Evolutionary conservation across 345 rosid species (phyloP).

Genomic region (Dipteronia dyeriana): DNA sequence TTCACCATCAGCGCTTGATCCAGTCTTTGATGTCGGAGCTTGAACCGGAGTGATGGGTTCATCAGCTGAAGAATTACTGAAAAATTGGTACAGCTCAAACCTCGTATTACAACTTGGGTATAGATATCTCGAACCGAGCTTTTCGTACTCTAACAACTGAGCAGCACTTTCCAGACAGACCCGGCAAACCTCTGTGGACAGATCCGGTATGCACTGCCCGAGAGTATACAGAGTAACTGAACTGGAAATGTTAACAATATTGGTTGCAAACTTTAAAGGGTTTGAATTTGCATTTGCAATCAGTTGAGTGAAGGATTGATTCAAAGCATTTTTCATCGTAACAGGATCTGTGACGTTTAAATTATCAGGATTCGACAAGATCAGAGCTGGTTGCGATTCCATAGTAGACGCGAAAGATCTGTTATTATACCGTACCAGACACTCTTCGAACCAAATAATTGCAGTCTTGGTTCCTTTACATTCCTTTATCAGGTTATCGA

Average conservation of each 20-base stretch:
- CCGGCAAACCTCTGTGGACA: constrained; percentile 6
- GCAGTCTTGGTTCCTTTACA: constrained; percentile 34
- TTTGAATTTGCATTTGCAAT: neutral
- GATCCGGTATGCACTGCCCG: constrained; percentile 29
- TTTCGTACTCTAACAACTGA: neutral
- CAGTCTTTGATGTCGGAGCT: neutral
- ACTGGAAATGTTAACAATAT: neutral
- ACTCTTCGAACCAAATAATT: constrained; percentile 38
- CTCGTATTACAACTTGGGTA: constrained; percentile 26
- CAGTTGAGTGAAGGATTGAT: neutral
- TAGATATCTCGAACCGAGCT: constrained; percentile 14
- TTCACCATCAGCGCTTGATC: neutral
- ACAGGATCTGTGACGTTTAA: neutral
- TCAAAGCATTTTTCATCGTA: neutral
- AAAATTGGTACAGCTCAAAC: constrained; percentile 22
- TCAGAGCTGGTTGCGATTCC: neutral
- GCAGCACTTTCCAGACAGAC: neutral
- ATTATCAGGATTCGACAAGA: neutral
- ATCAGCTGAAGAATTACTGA: neutral
- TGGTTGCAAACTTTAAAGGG: neutral
- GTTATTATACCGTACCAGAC: constrained; percentile 37
- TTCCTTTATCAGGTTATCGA: neutral
- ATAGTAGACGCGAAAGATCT: constrained; percentile 1
- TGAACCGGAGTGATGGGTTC: neutral
- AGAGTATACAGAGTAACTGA: neutral